Conservation (phyloP, 1,139 yeast genomes). For the Sugiyamaella novakii region DNA sequence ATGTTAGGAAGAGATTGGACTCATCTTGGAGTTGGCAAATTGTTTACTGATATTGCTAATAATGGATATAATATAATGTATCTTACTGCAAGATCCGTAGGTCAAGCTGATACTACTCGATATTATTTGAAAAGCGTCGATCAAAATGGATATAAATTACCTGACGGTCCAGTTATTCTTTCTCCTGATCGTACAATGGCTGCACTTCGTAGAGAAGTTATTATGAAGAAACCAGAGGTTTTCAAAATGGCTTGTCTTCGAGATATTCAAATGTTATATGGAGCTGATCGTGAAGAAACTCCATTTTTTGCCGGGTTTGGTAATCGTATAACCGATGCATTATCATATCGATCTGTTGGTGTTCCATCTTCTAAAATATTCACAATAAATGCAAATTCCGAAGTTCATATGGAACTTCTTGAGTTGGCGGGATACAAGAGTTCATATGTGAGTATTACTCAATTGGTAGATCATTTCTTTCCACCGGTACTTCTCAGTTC, state of each 20-base stretch:
- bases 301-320: constrained; percentile 99
- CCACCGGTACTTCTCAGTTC: constrained; percentile 58
- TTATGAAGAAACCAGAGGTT: constrained; percentile 92
- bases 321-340: constrained; percentile 93
- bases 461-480: constrained; percentile 94
- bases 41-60: constrained; percentile 77
- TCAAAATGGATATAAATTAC: constrained; percentile 74
- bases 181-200: constrained; percentile 98
- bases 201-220: constrained; percentile 87
- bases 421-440: constrained; percentile 93
- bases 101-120: constrained; percentile 92
- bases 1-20: constrained; percentile 98
- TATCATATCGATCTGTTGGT: constrained; percentile 90
- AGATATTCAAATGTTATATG: constrained; percentile 71
- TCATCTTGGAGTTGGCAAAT: constrained; percentile 90
- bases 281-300: constrained; percentile 45
- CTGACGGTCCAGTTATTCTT: constrained; percentile 90
- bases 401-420: constrained; percentile 93
- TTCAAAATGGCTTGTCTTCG: constrained; percentile 96
- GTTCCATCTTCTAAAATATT: constrained; percentile 94
- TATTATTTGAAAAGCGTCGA: constrained; percentile 76
- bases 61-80: constrained; percentile 95
- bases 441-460: constrained; percentile 86
- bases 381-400: constrained; percentile 95
- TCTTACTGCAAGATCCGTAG: constrained; percentile 92